Percentiles rank a stretch among this genome's conserved stretches.
These are phyloP conservation scores for Auriculariales sp. DNA, from an alignment of 768 basidiomycete species.

Conservation along the genomic window DNA sequence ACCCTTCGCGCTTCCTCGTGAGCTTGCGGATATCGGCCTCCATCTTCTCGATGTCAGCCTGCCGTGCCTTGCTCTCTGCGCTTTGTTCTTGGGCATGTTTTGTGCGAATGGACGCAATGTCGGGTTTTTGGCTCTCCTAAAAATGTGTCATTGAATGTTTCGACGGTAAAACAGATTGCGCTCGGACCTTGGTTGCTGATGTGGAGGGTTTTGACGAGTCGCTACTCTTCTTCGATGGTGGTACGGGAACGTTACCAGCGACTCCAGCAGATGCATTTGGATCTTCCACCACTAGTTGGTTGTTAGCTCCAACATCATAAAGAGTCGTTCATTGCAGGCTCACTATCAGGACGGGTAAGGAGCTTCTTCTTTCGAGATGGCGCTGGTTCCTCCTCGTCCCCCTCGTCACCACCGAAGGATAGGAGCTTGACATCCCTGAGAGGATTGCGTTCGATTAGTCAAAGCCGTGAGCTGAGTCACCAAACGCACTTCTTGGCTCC, in stretches of 20 bases:
- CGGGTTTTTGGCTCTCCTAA: constrained; percentile 17
- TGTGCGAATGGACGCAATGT: constrained; percentile 60
- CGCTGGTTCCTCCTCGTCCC: constrained; percentile 41
- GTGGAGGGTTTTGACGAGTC: background rate
- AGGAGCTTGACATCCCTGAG: constrained; percentile 74
- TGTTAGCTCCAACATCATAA: constrained; percentile 23
- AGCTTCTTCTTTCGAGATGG: constrained; percentile 44
- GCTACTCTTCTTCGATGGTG: constrained; percentile 5
- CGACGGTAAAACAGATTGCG: background rate
- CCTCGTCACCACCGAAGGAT: constrained; percentile 73
- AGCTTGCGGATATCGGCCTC: constrained; percentile 78
- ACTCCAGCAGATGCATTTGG: constrained; percentile 12
- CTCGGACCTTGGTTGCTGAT: background rate
- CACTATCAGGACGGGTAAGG: constrained; percentile 54
- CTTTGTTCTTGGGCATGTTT: constrained; percentile 60
- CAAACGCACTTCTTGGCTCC: constrained; percentile 74
- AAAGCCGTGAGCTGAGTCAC: background rate
- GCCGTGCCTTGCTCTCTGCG: constrained; percentile 46
- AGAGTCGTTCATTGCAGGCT: constrained; percentile 67
- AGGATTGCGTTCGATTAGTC: background rate
- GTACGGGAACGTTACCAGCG: constrained; percentile 8
- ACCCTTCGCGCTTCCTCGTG: constrained; percentile 38
- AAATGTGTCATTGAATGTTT: background rate
- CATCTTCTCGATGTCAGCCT: constrained; percentile 73
- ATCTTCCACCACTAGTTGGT: constrained; percentile 21